These are phyloP conservation scores for Sordariomycetes sp. DNA, from an alignment of 2,329 filamentous ascomycete species.

Conservation along the genomic window DNA sequence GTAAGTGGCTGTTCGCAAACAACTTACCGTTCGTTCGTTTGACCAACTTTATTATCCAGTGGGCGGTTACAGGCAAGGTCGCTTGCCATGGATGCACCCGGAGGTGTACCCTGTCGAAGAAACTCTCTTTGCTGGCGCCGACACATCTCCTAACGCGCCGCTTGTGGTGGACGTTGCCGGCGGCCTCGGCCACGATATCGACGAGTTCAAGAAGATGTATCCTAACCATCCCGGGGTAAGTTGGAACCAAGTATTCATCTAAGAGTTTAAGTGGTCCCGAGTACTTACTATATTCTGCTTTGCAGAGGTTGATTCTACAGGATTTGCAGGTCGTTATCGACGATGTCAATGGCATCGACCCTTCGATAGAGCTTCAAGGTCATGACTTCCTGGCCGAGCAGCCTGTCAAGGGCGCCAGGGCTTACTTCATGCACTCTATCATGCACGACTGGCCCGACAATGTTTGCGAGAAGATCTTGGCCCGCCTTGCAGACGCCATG, in stretches of 20 bases:
- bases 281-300: background rate
- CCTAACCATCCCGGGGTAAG: constrained; percentile 19
- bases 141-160: constrained; percentile 13
- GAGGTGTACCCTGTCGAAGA: constrained; percentile 23
- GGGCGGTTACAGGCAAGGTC: constrained; percentile 21
- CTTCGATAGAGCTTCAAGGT: constrained; percentile 18
- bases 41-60: background rate
- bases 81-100: constrained; percentile 20
- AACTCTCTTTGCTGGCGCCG: constrained; percentile 16
- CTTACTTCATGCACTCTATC: constrained; percentile 23
- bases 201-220: constrained; percentile 16
- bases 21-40: background rate
- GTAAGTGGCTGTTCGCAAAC: constrained; percentile 8
- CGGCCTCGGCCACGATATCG: constrained; percentile 21
- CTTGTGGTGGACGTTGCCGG: constrained; percentile 24
- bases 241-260: no score
- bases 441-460: constrained; percentile 20
- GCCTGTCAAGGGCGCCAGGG: constrained; percentile 19
- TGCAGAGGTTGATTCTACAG: constrained; percentile 29
- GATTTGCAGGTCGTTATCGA: constrained; percentile 30
- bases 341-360: constrained; percentile 17
- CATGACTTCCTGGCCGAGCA: constrained; percentile 20
- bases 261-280: background rate
- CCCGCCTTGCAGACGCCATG: constrained; percentile 16
- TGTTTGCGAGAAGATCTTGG: constrained; percentile 16